Evolutionary conservation across 495 filamentous ascomycete genomes (phyloP), one percentile per base, ranked within the genome.

Genomic region (Amorphotheca resinae): DNA sequence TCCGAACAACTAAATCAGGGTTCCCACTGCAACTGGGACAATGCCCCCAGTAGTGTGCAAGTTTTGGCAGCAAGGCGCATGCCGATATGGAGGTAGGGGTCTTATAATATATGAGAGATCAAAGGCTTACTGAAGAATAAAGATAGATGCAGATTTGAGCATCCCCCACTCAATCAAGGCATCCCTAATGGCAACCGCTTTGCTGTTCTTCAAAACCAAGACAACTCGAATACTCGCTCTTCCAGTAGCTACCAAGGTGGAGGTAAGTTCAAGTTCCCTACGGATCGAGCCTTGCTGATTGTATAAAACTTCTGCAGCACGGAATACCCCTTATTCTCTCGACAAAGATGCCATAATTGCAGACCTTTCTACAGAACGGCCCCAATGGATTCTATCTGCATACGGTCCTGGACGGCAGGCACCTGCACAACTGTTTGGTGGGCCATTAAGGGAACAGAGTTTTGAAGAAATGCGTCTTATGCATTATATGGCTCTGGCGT

Each of bases 351-450:
- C 56, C 5, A 80, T 93, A 51, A 68, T 69, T 35, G 44, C 46
- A 11, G 85, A 93, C 48, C 63, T 93, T n/a, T 69, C 64, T 0
- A 60, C 65, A 22, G 82, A 87, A 41, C 72, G 70, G 15, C 87
- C 87, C 28, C 55, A 68, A 66, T 95, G 85, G 82, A 70, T 86
- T 9, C 71, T 93, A n/a, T 93, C 87, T 0, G 70, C 76, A 28
- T 95, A 88, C 59, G 80, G 74, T 4, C 85, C 87, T 0, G 77
- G 74, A 3, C 67, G 62, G 48, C 71, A 84, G 41, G 77, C 78
- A 1, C 87, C 87, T 1, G 71, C 73, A 9, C 84, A 87, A 56
- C 66, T 94, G 1, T 87, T 93, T 52, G 86, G 84, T 15, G 85
- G 85, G 4, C 68, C 69, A 33, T 66, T 71, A n/a, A 67, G 83